Evolutionary conservation across 495 filamentous ascomycete genomes (phyloP), one percentile per base, ranked within the genome.

Genomic region (Annulohypoxylon bovei): DNA sequence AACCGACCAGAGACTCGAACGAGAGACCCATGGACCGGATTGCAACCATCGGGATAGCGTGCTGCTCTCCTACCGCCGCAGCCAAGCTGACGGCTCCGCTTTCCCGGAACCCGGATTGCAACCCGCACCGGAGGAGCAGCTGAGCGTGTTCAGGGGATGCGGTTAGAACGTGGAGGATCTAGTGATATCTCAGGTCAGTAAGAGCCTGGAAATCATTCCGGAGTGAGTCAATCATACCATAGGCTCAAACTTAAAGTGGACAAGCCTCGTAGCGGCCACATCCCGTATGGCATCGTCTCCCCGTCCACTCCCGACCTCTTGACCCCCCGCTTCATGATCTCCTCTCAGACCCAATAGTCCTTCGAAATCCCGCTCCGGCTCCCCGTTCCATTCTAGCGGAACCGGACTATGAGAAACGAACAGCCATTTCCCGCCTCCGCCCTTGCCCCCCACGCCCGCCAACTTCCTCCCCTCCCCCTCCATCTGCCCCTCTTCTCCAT

Each of bases 181-280:
- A 68, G 22, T 20, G 20, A 9, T 3, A 4, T 18, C 22, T 33
- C 20, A 9, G 25, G 63, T 77, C 60, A 76, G 61, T 23, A 35
- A 22, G 3, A 3, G 12, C 7, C n/a, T n/a, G 32, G 9, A 14
- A 18, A 32, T 25, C n/a, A 1, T 8, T 46, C 23, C 12, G 27
- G 30, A 53, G 6, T 12, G 0, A 32, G 39, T 18, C 22, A 9
- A 32, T 47, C 88, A 67, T 85, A 95, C 94, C 93, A 98, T 92
- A 32, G 95, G 92, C 76, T 97, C 94, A 74, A 95, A 97, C 77
- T 95, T 94, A 82, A 97, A 92, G 76, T 93, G 93, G 40, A 97
- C 87, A 72, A 93, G 84, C 67, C 91, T 86, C 56, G 76, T 77
- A 44, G 81, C 70, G 54, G 52, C 47, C 7, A 47, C 70, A 35